Conservation (phyloP, 768 basidiomycete species). For the Termitomyces sp. region DNA sequence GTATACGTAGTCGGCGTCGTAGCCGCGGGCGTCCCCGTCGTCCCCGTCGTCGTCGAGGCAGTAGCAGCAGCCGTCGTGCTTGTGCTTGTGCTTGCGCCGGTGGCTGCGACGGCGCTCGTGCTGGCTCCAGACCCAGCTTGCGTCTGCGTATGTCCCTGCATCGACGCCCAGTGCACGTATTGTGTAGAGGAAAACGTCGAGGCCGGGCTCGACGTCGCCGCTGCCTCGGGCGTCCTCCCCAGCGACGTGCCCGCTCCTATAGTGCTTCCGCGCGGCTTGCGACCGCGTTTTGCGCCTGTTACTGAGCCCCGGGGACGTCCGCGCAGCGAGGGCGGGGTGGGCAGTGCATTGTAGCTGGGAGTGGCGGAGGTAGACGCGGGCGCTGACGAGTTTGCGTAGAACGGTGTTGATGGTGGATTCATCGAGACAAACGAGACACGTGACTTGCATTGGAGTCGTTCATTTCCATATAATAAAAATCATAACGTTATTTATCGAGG, state of each 20-base stretch:
- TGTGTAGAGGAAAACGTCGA: not conserved
- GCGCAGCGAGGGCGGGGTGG: conserved; percentile 14
- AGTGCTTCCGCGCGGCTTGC: conserved; percentile 38
- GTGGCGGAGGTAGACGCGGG: not conserved
- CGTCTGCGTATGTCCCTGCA: not conserved
- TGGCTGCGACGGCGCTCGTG: not conserved
- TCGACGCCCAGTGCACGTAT: conserved; percentile 9
- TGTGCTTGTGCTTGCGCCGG: not conserved
- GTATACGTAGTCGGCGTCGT: conserved; percentile 2
- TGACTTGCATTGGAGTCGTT: not conserved
- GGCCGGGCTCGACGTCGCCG: not conserved
- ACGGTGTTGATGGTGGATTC: conserved; percentile 12
- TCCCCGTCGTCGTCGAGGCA: not conserved
- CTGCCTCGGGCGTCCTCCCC: conserved; percentile 1
- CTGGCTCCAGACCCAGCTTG: not conserved
- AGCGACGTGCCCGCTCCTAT: conserved; percentile 11
- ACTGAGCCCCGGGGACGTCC: conserved; percentile 26
- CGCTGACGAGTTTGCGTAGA: not conserved
- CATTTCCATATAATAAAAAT: not conserved
- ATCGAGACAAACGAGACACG: conserved; percentile 2
- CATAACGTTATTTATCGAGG: not conserved
- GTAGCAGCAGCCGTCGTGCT: not conserved
- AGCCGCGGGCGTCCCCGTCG: not conserved
- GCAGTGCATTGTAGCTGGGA: not conserved
- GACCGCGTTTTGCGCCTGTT: conserved; percentile 38